Evolutionary conservation across 495 filamentous ascomycete genomes (phyloP), one percentile per base, ranked within the genome.

Genomic region (Xylaria flabelliformis): DNA sequence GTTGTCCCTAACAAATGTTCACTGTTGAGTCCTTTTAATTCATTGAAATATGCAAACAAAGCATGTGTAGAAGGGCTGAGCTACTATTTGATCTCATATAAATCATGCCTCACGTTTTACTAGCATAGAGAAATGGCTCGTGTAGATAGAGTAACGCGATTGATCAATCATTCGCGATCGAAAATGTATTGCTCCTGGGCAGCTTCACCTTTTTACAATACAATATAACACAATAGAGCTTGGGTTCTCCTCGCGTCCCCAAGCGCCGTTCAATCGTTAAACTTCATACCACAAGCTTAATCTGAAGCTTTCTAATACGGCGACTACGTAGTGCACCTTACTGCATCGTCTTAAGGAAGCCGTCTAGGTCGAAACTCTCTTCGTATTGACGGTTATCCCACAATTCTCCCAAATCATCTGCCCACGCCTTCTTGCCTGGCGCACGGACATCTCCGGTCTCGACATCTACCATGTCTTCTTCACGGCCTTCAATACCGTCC

Each of bases 331-430:
- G 12, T 29, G 61, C 48, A 32, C 13, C 61, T 75, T 74, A 85
- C 79, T 93, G 92, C 93, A 99, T 97, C 58, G 86, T 93, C 74
- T 90, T 92, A 82, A 98, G 84, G 84, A 97, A 99, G 2, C 92
- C 93, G 75, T 96, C 94, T 72, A 99, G 82, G 79, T 97, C 92
- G 78, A 97, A 99, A 81, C 96, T 95, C 83, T 98, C 95, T 81
- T 97, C 94, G 82, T 99, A 99, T 82, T 96, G 94, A 67, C 86
- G 88, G 76, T 97, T 94, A 79, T 99, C 96, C 95, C 95, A 98
- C 64, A 99, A 85, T 81, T 99, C 96, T 71, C 94, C 94, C 55
- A 99, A 79, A 75, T 97, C 97, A 78, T 98, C 96, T 55, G 98
- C 82, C 88, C 92, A 94, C 48, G 95, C 94, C 85, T 96, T 97